A percentile compares a stretch with the other conserved stretches of the same genome.
phyloP scores from a whole-genome alignment of 164 flowering plant genomes.

The Sedum album region DNA sequence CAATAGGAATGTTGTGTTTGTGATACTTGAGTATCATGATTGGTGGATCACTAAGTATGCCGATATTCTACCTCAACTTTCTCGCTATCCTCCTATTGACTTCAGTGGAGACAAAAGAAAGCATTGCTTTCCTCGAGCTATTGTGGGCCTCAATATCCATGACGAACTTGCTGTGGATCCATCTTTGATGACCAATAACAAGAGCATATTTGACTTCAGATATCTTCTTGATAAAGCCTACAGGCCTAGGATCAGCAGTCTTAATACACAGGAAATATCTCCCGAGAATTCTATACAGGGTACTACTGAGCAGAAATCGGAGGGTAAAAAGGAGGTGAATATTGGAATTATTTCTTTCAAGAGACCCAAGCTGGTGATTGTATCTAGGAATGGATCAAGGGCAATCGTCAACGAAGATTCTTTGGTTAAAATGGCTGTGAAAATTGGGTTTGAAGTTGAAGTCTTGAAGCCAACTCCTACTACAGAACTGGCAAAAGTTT shows the following conservation, averaged over 20 bases:
- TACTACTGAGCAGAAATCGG: neutral
- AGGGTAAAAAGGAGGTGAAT: neutral
- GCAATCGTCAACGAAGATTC: constrained; percentile 53
- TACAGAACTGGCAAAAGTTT: constrained; percentile 71
- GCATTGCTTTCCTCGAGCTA: constrained; percentile 80
- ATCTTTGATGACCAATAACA: constrained; percentile 35
- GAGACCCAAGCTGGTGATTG: constrained; percentile 59
- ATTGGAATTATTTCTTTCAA: neutral
- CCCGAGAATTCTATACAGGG: neutral
- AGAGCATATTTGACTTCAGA: constrained; percentile 57
- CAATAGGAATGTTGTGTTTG: constrained; percentile 68
- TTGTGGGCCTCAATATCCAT: constrained; percentile 75
- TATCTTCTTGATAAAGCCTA: constrained; percentile 56
- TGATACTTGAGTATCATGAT: constrained; percentile 68
- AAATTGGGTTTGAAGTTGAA: constrained; percentile 62
- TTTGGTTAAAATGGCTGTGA: constrained; percentile 55
- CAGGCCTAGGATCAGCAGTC: constrained; percentile 45
- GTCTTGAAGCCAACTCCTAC: constrained; percentile 53
- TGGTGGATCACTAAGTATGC: constrained; percentile 90
- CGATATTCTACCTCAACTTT: constrained; percentile 52
- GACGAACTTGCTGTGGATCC: constrained; percentile 74
- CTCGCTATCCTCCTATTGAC: constrained; percentile 65
- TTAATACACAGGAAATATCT: constrained; percentile 16
- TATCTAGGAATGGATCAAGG: constrained; percentile 76
- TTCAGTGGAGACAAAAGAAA: constrained; percentile 40